Percentiles rank a stretch among this genome's conserved stretches.
These are phyloP conservation scores for Aspergillus brasiliensis DNA, from an alignment of 2,329 filamentous ascomycete genomes.

Conservation along the genomic window DNA sequence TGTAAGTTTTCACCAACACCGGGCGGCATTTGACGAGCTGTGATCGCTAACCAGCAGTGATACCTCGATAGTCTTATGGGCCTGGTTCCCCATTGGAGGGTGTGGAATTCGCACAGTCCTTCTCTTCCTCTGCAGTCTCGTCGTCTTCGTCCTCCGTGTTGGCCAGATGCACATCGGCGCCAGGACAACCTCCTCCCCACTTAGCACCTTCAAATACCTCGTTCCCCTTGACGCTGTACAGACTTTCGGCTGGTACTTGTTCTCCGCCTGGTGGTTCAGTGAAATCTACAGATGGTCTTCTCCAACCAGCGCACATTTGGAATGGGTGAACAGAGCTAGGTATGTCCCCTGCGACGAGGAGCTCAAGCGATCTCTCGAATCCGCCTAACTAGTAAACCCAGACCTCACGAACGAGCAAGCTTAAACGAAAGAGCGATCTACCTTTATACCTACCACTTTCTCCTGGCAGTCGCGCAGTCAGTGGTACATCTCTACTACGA, in stretches of 20 bases:
- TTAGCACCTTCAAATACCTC: conserved; percentile 64
- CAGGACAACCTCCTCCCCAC: conserved; percentile 69
- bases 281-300: conserved; percentile 78
- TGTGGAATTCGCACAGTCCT: conserved; percentile 73
- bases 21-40: not conserved
- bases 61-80: conserved; percentile 68
- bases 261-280: conserved; percentile 78
- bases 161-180: conserved; percentile 76
- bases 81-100: conserved; percentile 79
- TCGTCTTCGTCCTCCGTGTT: conserved; percentile 82
- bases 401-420: conserved; percentile 65
- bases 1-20: conserved; percentile 55
- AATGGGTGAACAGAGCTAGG: conserved; percentile 71
- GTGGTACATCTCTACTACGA: conserved; percentile 70
- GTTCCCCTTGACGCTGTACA: conserved; percentile 64
- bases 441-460: conserved; percentile 68
- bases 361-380: not conserved
- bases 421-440: conserved; percentile 88
- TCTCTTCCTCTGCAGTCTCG: conserved; percentile 74
- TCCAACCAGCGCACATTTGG: conserved; percentile 62
- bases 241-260: conserved; percentile 73
- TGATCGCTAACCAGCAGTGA: conserved; percentile 11
- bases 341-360: conserved; percentile 44
- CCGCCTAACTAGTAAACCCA: conserved; percentile 23
- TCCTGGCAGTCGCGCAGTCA: conserved; percentile 71